A percentile compares a stretch with the other conserved stretches of the same genome.
Conservation (phyloP, 345 rosid genomes). For the Balakata baccata region DNA sequence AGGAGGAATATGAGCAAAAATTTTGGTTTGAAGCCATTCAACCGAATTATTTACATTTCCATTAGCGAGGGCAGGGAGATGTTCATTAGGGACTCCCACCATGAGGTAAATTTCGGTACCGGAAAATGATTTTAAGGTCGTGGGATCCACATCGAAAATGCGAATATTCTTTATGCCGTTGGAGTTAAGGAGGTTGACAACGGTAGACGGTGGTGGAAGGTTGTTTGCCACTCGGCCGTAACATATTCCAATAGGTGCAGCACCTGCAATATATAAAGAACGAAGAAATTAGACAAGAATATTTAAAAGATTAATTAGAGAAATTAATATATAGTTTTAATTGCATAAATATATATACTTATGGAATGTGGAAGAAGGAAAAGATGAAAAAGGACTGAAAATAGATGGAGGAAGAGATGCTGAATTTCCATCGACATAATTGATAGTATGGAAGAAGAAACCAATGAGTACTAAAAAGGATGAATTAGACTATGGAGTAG, state of each 20-base stretch:
- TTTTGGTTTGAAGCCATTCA: constrained; percentile 35
- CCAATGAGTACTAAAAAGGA: neutral
- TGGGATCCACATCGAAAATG: constrained; percentile 34
- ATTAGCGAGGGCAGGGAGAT: constrained; percentile 34
- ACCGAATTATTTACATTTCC: constrained; percentile 14
- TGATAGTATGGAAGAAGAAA: neutral
- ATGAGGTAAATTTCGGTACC: constrained; percentile 36
- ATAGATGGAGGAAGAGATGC: neutral
- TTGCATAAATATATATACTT: neutral
- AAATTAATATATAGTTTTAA: no score
- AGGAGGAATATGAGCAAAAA: constrained; percentile 30
- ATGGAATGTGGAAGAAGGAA: neutral
- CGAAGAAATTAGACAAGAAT: neutral
- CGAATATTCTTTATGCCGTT: constrained; percentile 33
- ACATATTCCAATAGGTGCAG: constrained; percentile 38
- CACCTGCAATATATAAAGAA: constrained; percentile 18
- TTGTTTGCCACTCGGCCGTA: constrained; percentile 38
- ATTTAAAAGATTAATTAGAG: neutral
- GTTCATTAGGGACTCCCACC: constrained; percentile 39
- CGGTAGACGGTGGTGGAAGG: constrained; percentile 26
- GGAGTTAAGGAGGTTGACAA: constrained; percentile 23
- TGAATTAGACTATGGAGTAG: neutral
- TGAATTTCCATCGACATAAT: neutral
- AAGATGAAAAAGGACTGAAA: neutral
- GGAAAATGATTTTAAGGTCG: constrained; percentile 27